Evolutionary conservation across 495 filamentous ascomycete species (phyloP), one percentile per base, ranked within the genome.

Genomic region (Talaromyces ruber): DNA sequence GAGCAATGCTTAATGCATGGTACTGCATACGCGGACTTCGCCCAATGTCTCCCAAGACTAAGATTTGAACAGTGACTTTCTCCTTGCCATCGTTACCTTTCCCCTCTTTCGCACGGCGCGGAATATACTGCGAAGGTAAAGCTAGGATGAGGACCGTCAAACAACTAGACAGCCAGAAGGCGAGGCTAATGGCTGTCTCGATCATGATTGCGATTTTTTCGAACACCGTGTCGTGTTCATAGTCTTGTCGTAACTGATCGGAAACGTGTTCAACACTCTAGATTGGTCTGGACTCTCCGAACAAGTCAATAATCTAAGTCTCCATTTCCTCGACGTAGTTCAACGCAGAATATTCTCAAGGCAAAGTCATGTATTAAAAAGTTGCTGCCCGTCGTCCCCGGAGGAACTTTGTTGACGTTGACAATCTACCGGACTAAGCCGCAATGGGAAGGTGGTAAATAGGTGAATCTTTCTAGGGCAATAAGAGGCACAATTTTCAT

Each of bases 11-110:
- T 63, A 97, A 72, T 22, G 93, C 92, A 83, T 99, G 94, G 70
- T 99, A 97, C 72, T 97, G 94, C 94, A 99, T 99, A 62, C 94
- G 90, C 25, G 94, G 94, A 71, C 92, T 96, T 34, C 92, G 85
- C 25, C 94, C 94, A 73, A 99, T 94, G 69, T 99, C 94, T 14
- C 94, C 94, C n/a, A 99, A 82, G 45, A 99, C 94, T n/a, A 98
- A 81, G 34, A 99, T 83, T 68, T 96, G 91, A 26, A 90, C 81
- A 6, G 82, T 81, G 24, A 79, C 73, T 26, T 76, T 58, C 68
- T 66, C 54, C 68, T 77, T 54, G 55, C 70, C 55, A 59, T 71
- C 24, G 9, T 5, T n/a, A 14, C 18, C 26, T 43, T 16, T 6
- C 37, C 62, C 53, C 53, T 62, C 63, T 63, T 64, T 22, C 61